Evolutionary conservation across 768 basidiomycete genomes (phyloP).

Genomic region (Leccinum imitatum): DNA sequence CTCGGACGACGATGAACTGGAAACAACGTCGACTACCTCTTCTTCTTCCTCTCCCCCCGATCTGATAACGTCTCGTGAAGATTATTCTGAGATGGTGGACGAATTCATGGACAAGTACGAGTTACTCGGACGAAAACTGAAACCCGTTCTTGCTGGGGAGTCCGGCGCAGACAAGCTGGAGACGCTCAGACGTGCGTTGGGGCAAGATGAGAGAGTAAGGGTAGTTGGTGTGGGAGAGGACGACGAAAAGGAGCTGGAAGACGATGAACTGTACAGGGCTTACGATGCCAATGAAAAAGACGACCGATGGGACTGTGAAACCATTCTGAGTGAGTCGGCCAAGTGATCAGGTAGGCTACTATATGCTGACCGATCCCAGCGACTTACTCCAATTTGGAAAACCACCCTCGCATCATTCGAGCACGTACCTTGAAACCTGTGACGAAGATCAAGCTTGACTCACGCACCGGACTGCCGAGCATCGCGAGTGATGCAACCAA

Average conservation of each 20-base stretch:
- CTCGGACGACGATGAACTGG: conserved; percentile 49
- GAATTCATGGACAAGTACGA: conserved; percentile 94
- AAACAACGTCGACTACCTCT: conserved; percentile 37
- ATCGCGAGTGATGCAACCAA: conserved; percentile 34
- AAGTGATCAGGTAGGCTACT: neutral
- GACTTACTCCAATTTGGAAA: conserved; percentile 96
- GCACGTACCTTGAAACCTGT: conserved; percentile 54
- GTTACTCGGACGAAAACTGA: conserved; percentile 84
- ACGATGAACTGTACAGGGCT: conserved; percentile 41
- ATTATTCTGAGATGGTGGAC: conserved; percentile 89
- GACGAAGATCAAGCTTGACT: conserved; percentile 69
- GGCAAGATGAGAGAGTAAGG: conserved; percentile 61
- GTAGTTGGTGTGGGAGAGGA: conserved; percentile 43
- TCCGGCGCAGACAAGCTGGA: conserved; percentile 78
- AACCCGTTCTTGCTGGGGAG: conserved; percentile 69
- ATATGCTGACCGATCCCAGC: conserved; percentile 46
- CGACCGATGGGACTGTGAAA: conserved; percentile 95
- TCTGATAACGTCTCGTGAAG: conserved; percentile 77
- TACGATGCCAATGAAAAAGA: conserved; percentile 49
- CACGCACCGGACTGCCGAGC: conserved; percentile 73
- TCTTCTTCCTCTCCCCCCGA: conserved; percentile 72
- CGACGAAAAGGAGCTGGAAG: conserved; percentile 47
- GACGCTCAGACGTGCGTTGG: conserved; percentile 74
- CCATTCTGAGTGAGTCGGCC: conserved; percentile 74
- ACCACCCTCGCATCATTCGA: conserved; percentile 88